phyloP scores from a whole-genome alignment of 108 stramenopile species.

The Mediolabrus comicus region DNA sequence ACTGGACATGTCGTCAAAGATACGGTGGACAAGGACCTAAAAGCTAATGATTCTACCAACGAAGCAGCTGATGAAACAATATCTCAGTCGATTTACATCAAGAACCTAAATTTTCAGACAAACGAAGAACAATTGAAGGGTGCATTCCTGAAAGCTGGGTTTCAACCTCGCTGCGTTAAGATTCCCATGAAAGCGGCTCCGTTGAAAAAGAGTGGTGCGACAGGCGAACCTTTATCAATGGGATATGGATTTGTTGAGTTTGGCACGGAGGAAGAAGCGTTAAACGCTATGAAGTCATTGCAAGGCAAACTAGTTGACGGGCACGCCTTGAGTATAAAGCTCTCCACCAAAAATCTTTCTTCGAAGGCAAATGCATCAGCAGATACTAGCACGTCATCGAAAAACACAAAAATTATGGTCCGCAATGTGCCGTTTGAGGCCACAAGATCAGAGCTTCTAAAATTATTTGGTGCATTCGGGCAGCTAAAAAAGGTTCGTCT shows the following conservation, averaged over 20 bases:
- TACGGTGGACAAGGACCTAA: constrained; percentile 18
- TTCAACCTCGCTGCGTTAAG: constrained; percentile 72
- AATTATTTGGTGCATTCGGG: constrained; percentile 93
- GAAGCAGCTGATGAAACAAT: constrained; percentile 37
- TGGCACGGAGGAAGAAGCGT: constrained; percentile 58
- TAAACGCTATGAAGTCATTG: constrained; percentile 75
- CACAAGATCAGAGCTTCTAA: constrained; percentile 83
- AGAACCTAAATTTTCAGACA: constrained; percentile 95
- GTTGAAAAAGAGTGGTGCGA: constrained; percentile 26
- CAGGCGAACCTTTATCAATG: constrained; percentile 71
- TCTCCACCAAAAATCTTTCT: constrained; percentile 64
- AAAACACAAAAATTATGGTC: constrained; percentile 89
- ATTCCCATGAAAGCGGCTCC: constrained; percentile 88
- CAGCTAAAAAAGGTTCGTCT: constrained; percentile 92
- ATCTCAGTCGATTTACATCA: constrained; percentile 87
- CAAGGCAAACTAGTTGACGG: constrained; percentile 91
- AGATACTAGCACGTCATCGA: constrained; percentile 22
- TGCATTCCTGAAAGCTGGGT: constrained; percentile 61
- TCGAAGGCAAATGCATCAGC: neutral
- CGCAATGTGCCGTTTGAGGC: constrained; percentile 98
- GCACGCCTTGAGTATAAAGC: constrained; percentile 86
- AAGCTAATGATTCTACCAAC: constrained; percentile 37
- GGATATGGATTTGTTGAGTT: constrained; percentile 99
- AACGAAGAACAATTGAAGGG: constrained; percentile 68
- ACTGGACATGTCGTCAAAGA: constrained; percentile 6